Percentiles rank a stretch among this genome's conserved stretches.
phyloP scores from a whole-genome alignment of 2,329 filamentous ascomycete species.

The Neonectria sp. region DNA sequence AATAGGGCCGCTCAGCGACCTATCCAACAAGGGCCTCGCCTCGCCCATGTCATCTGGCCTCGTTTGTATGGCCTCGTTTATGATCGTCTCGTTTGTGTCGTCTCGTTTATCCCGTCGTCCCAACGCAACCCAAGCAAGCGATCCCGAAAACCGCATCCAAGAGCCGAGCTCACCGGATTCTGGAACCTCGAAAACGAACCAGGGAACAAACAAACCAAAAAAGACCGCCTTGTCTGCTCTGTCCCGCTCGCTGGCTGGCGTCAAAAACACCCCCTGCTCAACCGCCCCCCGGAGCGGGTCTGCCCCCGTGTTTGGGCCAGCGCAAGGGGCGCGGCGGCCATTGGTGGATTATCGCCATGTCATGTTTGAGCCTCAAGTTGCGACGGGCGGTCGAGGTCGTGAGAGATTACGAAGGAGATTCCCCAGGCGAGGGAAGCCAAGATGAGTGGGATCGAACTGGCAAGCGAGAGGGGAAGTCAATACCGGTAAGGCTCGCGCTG shows the following conservation, averaged over 20 bases:
- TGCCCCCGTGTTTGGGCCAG: conserved; percentile 44
- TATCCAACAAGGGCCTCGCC: background rate
- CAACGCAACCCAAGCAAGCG: conserved; percentile 4
- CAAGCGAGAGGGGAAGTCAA: conserved; percentile 7
- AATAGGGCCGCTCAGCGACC: background rate
- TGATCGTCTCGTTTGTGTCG: conserved; percentile 2
- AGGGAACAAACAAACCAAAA: background rate
- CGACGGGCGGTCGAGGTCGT: conserved; percentile 16
- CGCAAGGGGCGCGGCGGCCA: conserved; percentile 44
- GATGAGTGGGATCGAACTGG: background rate
- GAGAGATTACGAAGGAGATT: conserved; percentile 30
- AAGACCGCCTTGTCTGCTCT: conserved; percentile 9
- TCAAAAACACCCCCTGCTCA: background rate
- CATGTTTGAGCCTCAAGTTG: conserved; percentile 49
- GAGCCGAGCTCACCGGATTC: conserved; percentile 48
- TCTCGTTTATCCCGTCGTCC: conserved; percentile 24
- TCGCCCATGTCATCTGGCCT: background rate
- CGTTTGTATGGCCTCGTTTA: background rate
- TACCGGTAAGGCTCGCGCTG: conserved; percentile 8
- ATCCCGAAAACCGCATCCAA: conserved; percentile 37
- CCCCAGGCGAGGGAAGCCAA: background rate
- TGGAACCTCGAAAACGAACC: conserved; percentile 38
- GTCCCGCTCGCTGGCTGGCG: background rate
- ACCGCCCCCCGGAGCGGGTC: conserved; percentile 2
- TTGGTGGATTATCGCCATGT: conserved; percentile 46